Evolutionary conservation across 2,329 filamentous ascomycete species (phyloP).

Genomic region (Shiraia bambusicola): DNA sequence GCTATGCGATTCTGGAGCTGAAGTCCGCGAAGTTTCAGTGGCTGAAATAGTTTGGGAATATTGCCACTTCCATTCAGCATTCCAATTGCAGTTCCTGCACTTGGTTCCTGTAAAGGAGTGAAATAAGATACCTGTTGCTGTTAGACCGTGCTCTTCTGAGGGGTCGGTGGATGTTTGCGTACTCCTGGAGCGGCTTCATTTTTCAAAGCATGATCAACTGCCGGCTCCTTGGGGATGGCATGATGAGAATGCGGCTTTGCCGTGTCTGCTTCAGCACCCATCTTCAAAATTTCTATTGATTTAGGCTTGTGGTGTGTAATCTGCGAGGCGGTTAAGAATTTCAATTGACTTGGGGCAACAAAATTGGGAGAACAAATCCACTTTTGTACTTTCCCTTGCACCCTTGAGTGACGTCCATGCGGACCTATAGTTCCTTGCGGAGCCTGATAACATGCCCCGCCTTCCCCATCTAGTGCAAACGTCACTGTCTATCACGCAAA

Average conservation of each 20-base stretch:
- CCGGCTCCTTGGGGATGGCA: slow-evolving; percentile 31
- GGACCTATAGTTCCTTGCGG: slow-evolving; percentile 10
- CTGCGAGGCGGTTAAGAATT: not conserved
- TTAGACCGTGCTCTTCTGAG: slow-evolving; percentile 6
- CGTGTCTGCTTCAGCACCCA: slow-evolving; percentile 25
- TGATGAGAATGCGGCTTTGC: slow-evolving; percentile 35
- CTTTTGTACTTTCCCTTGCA: slow-evolving; percentile 30
- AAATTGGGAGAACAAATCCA: slow-evolving; percentile 4
- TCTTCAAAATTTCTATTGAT: slow-evolving; percentile 10
- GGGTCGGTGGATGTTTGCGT: slow-evolving; percentile 8
- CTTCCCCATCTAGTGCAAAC: slow-evolving; percentile 11
- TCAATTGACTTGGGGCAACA: slow-evolving; percentile 5
- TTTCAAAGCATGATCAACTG: slow-evolving; percentile 37
- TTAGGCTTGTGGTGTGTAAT: not conserved
- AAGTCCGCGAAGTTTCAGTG: slow-evolving; percentile 59
- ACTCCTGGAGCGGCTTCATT: slow-evolving; percentile 49
- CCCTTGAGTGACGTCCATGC: slow-evolving; percentile 25
- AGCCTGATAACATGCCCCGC: slow-evolving; percentile 17
- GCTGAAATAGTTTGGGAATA: slow-evolving; percentile 61
- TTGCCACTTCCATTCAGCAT: slow-evolving; percentile 52
- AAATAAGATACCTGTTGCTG: slow-evolving; percentile 47
- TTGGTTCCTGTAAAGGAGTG: slow-evolving; percentile 50
- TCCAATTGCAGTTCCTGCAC: slow-evolving; percentile 50
- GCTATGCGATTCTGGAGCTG: slow-evolving; percentile 69
- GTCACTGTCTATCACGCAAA: slow-evolving; percentile 6